These are phyloP conservation scores for Penicillium sp. DNA, from an alignment of 2,329 filamentous ascomycete species.

Conservation along the genomic window DNA sequence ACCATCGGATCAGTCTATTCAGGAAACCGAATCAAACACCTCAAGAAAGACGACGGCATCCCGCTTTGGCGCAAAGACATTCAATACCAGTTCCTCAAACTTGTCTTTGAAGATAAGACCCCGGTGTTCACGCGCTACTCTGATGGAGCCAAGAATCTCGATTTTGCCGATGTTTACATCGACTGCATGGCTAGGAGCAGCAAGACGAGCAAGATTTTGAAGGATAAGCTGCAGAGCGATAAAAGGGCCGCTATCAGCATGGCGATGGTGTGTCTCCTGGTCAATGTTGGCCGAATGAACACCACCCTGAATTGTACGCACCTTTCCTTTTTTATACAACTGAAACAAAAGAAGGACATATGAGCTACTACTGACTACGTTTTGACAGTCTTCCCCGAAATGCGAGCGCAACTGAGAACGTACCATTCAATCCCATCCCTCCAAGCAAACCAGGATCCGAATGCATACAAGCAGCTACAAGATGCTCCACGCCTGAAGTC, in stretches of 20 bases:
- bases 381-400: conserved; percentile 86
- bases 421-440: conserved; percentile 97
- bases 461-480: conserved; percentile 96
- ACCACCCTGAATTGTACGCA: conserved; percentile 89
- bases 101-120: conserved; percentile 59
- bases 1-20: conserved; percentile 65
- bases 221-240: conserved; percentile 92
- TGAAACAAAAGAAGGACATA: background rate
- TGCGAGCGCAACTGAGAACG: conserved; percentile 94
- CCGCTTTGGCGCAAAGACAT: conserved; percentile 66
- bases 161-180: conserved; percentile 94
- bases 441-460: conserved; percentile 89
- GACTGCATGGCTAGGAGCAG: conserved; percentile 98
- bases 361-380: background rate
- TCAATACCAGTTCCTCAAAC: conserved; percentile 60
- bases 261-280: conserved; percentile 97
- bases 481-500: conserved; percentile 95
- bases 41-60: conserved; percentile 65
- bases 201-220: conserved; percentile 97
- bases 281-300: conserved; percentile 98
- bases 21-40: conserved; percentile 63
- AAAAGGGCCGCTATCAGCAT: conserved; percentile 90
- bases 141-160: conserved; percentile 68
- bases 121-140: conserved; percentile 87
- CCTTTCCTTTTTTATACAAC: background rate